These are phyloP conservation scores for Nicotiana rustica DNA, from an alignment of 305 asterid species.

Conservation along the genomic window DNA sequence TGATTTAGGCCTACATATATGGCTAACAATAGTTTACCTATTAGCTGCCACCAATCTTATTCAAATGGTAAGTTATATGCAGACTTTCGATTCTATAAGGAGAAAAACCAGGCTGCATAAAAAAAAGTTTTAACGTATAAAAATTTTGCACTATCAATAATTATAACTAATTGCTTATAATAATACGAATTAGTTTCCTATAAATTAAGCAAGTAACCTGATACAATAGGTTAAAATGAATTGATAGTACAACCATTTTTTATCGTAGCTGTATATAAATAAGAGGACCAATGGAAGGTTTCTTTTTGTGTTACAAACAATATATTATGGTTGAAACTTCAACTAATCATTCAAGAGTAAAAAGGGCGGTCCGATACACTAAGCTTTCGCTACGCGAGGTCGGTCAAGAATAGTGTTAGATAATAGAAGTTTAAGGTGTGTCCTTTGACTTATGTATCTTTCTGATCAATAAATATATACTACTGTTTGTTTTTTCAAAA, in stretches of 20 bases:
- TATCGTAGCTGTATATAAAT: no score
- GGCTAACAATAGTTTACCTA: background rate
- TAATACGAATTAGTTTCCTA: no score
- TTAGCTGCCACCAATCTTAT: background rate
- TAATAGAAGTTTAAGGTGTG: constrained; percentile 27
- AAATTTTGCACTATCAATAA: no score
- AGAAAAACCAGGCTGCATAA: background rate
- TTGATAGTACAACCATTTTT: no score
- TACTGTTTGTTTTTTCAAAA: background rate
- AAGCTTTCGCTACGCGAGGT: no score
- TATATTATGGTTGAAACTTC: constrained; percentile 22
- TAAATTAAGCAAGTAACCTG: no score
- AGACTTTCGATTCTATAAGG: background rate
- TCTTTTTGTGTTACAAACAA: background rate
- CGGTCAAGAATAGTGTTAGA: background rate
- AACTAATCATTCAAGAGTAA: constrained; percentile 12
- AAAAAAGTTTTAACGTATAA: no score
- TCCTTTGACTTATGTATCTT: constrained; percentile 41
- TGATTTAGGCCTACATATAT: no score
- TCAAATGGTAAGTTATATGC: background rate
- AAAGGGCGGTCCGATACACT: no score
- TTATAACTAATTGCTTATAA: no score
- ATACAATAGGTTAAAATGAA: no score
- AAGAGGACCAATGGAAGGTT: background rate
- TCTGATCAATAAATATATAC: constrained; percentile 9